Percentiles rank a stretch among this genome's conserved stretches.
These are phyloP conservation scores for Exophiala oligosperma DNA, from an alignment of 2,329 filamentous ascomycete species.

Conservation along the genomic window DNA sequence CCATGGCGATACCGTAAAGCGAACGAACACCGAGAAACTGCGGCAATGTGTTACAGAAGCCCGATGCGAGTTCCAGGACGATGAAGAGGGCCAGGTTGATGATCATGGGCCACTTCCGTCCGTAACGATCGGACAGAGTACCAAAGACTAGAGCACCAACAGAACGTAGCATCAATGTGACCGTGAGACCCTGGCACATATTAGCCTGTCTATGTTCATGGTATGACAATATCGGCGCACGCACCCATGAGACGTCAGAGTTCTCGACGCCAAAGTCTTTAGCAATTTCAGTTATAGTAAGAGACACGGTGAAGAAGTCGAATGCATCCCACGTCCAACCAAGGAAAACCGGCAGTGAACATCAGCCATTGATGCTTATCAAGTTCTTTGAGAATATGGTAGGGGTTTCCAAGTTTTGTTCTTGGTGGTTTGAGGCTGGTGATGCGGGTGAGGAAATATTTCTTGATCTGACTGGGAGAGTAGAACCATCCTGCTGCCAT, in stretches of 20 bases:
- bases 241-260: constrained; percentile 60
- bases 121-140: constrained; percentile 51
- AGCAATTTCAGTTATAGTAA: constrained; percentile 55
- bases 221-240: constrained; percentile 29
- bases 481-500: constrained; percentile 37
- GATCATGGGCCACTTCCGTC: constrained; percentile 59
- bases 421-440: constrained; percentile 37
- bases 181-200: constrained; percentile 40
- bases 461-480: constrained; percentile 35
- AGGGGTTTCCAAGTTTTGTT: constrained; percentile 49
- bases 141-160: constrained; percentile 61
- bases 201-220: not conserved
- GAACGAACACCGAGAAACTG: constrained; percentile 60
- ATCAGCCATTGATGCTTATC: constrained; percentile 61
- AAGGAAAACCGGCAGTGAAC: constrained; percentile 42
- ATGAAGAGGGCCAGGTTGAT: constrained; percentile 62
- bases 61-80: constrained; percentile 58
- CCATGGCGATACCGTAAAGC: constrained; percentile 64
- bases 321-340: constrained; percentile 58
- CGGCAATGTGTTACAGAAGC: constrained; percentile 58
- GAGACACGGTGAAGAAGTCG: constrained; percentile 62
- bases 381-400: constrained; percentile 51
- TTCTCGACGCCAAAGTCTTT: constrained; percentile 53
- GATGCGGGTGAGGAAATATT: constrained; percentile 36
- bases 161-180: constrained; percentile 60